phyloP scores from a whole-genome alignment of 495 filamentous ascomycete species.

The Echria macrotheca region DNA sequence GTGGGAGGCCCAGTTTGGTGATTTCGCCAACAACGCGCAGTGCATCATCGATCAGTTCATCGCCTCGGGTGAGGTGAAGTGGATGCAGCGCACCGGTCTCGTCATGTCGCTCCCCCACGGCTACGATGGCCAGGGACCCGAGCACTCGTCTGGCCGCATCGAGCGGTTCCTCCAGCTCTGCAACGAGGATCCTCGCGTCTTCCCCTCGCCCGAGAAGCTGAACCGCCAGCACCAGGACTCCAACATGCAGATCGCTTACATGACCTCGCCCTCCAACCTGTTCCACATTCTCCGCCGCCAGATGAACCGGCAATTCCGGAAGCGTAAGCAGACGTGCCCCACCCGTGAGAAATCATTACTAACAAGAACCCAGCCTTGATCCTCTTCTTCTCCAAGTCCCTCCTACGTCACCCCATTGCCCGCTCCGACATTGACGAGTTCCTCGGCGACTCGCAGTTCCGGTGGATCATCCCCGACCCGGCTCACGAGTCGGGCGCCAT shows the following conservation, averaged over 20 bases:
- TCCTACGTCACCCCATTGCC: slow-evolving; percentile 86
- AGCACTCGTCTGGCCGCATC: slow-evolving; percentile 96
- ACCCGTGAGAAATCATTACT: slow-evolving; percentile 23
- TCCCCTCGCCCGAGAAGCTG: slow-evolving; percentile 79
- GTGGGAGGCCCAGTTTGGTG: slow-evolving; percentile 99
- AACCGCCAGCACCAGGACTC: slow-evolving; percentile 98
- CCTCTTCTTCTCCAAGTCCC: slow-evolving; percentile 94
- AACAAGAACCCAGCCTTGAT: slow-evolving; percentile 63
- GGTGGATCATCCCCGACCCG: slow-evolving; percentile 88
- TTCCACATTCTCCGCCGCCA: slow-evolving; percentile 96
- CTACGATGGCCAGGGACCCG: slow-evolving; percentile 96
- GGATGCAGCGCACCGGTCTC: slow-evolving; percentile 93
- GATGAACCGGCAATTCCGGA: slow-evolving; percentile 98
- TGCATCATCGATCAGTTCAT: slow-evolving; percentile 99
- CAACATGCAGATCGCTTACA: slow-evolving; percentile 97
- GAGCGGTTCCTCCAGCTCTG: slow-evolving; percentile 96
- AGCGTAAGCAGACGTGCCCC: slow-evolving; percentile 60
- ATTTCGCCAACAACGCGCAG: slow-evolving; percentile 99
- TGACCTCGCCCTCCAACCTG: slow-evolving; percentile 86
- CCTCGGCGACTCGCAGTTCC: slow-evolving; percentile 84
- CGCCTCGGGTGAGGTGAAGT: slow-evolving; percentile 95
- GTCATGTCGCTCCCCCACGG: slow-evolving; percentile 94
- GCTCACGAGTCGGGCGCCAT: slow-evolving; percentile 68
- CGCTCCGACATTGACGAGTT: slow-evolving; percentile 88
- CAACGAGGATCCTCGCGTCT: slow-evolving; percentile 94